Percentiles rank a stretch among this genome's conserved stretches.
Evolutionary conservation across 73 alveolate species (phyloP).

Genomic region (Paramecium pentaurelia): DNA sequence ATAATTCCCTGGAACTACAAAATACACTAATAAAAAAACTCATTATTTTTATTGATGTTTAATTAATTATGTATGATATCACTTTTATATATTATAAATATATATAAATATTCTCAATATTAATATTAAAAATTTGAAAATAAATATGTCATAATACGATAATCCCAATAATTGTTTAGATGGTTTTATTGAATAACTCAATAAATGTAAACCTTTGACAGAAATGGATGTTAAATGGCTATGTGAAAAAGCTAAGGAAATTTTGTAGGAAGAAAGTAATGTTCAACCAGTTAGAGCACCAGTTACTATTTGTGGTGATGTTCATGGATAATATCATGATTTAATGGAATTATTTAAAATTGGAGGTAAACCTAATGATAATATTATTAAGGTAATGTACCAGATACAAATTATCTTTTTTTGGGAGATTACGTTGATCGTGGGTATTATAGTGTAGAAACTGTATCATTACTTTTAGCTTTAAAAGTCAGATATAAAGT

Average conservation of each 20-base stretch:
- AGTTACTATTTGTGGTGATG: conserved; percentile 26
- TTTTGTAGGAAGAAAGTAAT: neutral
- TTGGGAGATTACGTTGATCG: conserved; percentile 87
- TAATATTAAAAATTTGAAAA: neutral
- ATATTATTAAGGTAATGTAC: neutral
- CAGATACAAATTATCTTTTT: conserved; percentile 73
- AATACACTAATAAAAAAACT: neutral
- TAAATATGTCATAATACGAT: conserved; percentile 7
- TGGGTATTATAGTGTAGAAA: conserved; percentile 25
- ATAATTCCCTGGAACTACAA: neutral
- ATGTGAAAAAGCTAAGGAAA: conserved; percentile 72
- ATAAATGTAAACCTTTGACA: conserved; percentile 69
- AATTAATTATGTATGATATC: neutral
- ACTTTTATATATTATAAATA: neutral
- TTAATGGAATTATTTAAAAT: conserved; percentile 82
- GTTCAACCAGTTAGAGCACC: conserved; percentile 9
- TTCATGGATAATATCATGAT: conserved; percentile 92
- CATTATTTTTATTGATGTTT: neutral
- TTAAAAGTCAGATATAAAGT: neutral
- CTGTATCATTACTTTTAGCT: neutral
- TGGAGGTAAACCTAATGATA: conserved; percentile 57
- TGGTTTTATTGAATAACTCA: conserved; percentile 54
- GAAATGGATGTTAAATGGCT: conserved; percentile 89
- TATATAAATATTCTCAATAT: neutral
- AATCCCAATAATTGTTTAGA: conserved; percentile 47